These are phyloP conservation scores for Pelargonium myrrhifolium DNA, from an alignment of 441 rosid genomes.

Conservation along the genomic window DNA sequence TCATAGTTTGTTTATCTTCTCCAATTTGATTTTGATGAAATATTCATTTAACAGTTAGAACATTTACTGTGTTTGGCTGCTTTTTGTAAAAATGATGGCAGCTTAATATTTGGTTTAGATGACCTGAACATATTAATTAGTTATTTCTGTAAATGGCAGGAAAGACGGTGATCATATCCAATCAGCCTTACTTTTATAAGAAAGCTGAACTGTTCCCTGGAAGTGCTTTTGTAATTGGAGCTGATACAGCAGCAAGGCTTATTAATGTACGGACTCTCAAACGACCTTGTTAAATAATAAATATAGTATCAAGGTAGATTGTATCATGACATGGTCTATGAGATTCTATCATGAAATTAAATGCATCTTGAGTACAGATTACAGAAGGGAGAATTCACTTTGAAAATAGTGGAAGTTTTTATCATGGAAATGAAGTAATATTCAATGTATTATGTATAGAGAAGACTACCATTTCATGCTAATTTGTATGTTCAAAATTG, in stretches of 20 bases:
- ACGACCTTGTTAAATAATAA: neutral
- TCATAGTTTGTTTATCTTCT: too few species aligned
- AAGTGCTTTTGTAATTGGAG: slow-evolving; percentile 88
- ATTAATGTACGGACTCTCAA: slow-evolving; percentile 45
- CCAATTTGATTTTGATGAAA: slow-evolving; percentile 3
- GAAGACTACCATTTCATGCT: too few species aligned
- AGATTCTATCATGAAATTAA: neutral
- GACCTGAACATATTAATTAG: neutral
- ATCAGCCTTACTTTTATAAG: slow-evolving; percentile 88
- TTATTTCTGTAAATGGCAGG: neutral
- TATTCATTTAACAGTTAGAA: neutral
- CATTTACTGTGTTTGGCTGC: neutral
- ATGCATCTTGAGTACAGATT: neutral
- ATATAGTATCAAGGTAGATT: neutral
- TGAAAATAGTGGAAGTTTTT: too few species aligned
- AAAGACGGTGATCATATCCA: slow-evolving; percentile 54
- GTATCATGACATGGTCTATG: neutral
- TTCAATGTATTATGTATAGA: too few species aligned
- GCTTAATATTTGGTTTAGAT: slow-evolving; percentile 1
- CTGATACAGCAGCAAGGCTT: slow-evolving; percentile 82
- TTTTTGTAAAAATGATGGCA: neutral
- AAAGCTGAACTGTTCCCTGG: slow-evolving; percentile 92
- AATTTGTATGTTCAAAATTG: too few species aligned
- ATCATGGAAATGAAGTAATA: too few species aligned
- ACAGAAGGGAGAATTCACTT: too few species aligned